Base-by-base conservation (phyloP, 306 rosid species). In the Cotoneaster glaucophyllus region DNA sequence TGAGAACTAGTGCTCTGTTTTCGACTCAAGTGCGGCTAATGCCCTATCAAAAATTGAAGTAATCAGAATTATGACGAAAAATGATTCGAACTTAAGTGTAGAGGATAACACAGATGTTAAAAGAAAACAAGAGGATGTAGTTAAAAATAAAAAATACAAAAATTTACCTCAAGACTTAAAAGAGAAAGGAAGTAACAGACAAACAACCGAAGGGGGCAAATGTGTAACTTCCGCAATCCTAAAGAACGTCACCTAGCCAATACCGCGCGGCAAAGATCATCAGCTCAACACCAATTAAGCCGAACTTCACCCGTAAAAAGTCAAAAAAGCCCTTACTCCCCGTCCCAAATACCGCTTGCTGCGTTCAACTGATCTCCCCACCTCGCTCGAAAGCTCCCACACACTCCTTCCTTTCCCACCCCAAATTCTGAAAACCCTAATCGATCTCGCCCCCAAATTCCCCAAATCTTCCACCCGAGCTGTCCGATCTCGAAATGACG, bases 401-500 rank as follows among this genome's bases (percentile, higher is more conserved):
- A 12, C n/a, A 1, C 8, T 11, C 14, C 25, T 39, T 22, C 18
- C 54, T 34, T 18, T 64, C 2, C 28, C 44, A 24, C 74, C 73
- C 73, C 45, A 65, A 63, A 2, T 34, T 19, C 57, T 14, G 25
- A 12, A 76, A 76, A 76, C 79, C 73, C 73, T 66, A 76, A 76
- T 61, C 34, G 4, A 14, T 6, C 58, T 29, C 76, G 11, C 24
- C 52, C 26, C 39, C 17, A 39, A 26, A 79, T 1, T 64, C 73
- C 58, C 34, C 17, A 8, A 41, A 41, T 70, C 39, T 41, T 62
- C 65, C 62, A 10, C 28, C 25, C 12, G 15, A 3, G 28, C 28
- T 56, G 53, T 19, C 39, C 24, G 52, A 24, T 32, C 61, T 44
- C 45, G 44, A 19, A 31, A 88, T 89, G 99, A 78, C 75, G 71